Conservation (phyloP, 805 yeast species). For the Wickerhamomyces chambardii region DNA sequence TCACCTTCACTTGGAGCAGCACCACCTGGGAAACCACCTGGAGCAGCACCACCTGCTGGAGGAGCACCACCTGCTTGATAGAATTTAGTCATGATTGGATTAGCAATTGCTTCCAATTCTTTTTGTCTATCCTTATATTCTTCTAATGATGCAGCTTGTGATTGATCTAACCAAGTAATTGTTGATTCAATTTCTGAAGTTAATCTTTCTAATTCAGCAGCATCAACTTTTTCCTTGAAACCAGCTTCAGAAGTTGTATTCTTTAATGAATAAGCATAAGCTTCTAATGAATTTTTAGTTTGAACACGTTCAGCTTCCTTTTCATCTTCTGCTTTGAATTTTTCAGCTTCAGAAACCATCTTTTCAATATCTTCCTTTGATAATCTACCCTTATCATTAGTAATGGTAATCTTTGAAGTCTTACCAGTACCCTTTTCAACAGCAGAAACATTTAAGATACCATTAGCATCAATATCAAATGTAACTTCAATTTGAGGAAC, state of each 20-base stretch:
- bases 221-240: conserved; percentile 73
- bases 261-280: conserved; percentile 92
- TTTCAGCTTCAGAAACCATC: conserved; percentile 97
- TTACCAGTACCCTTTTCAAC: conserved; percentile 99
- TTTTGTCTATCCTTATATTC: conserved; percentile 92
- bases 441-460: conserved; percentile 95
- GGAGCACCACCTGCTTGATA: conserved; percentile 88
- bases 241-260: conserved; percentile 63
- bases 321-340: conserved; percentile 95
- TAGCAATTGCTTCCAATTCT: conserved; percentile 93
- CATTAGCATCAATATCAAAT: conserved; percentile 95
- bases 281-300: conserved; percentile 94
- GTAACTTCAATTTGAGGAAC: conserved; percentile 98
- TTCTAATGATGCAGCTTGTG: conserved; percentile 87
- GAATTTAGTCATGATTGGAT: conserved; percentile 96
- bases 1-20: conserved; percentile 25
- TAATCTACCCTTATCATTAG: conserved; percentile 98
- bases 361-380: conserved; percentile 97
- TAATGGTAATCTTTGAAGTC: conserved; percentile 92
- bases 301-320: conserved; percentile 88
- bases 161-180: conserved; percentile 86
- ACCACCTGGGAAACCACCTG: conserved; percentile 58
- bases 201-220: conserved; percentile 63
- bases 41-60: conserved; percentile 51
- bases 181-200: conserved; percentile 79